A percentile compares a stretch with the other conserved stretches of the same genome.
Conservation (phyloP, 2,329 filamentous ascomycete species). For the Penicillium italicum region DNA sequence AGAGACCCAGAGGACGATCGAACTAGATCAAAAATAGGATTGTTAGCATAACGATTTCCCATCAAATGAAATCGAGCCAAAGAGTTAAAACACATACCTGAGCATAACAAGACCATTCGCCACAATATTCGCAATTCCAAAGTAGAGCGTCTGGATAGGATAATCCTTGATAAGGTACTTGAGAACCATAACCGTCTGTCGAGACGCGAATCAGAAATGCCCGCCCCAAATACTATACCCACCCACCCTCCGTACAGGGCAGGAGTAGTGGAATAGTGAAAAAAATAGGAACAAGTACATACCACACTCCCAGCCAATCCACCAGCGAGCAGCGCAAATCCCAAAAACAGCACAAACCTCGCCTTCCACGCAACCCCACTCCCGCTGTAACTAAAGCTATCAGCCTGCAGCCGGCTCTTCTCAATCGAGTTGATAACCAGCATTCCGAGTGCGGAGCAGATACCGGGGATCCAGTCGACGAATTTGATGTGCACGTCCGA, state of each 20-base stretch:
- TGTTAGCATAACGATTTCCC: neutral
- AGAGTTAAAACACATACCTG: conserved; percentile 49
- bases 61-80: neutral
- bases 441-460: conserved; percentile 67
- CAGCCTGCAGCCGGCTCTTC: conserved; percentile 61
- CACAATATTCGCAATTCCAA: conserved; percentile 64
- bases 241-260: neutral
- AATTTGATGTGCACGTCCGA: conserved; percentile 64
- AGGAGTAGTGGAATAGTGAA: neutral
- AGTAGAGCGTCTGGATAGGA: conserved; percentile 60
- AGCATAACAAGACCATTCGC: conserved; percentile 64
- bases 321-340: conserved; percentile 66
- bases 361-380: conserved; percentile 69
- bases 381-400: conserved; percentile 63
- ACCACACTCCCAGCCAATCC: conserved; percentile 64
- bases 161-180: conserved; percentile 63
- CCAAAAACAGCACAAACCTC: conserved; percentile 63
- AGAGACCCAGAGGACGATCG: conserved; percentile 63
- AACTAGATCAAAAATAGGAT: conserved; percentile 41
- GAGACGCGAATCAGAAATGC: neutral
- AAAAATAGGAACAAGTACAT: conserved; percentile 24
- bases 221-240: neutral
- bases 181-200: conserved; percentile 60
- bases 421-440: conserved; percentile 70
- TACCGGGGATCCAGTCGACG: conserved; percentile 68